Evolutionary conservation across 2,329 filamentous ascomycete species (phyloP), one percentile per base, ranked within the genome.

Genomic region (Microcyclospora pomicola): DNA sequence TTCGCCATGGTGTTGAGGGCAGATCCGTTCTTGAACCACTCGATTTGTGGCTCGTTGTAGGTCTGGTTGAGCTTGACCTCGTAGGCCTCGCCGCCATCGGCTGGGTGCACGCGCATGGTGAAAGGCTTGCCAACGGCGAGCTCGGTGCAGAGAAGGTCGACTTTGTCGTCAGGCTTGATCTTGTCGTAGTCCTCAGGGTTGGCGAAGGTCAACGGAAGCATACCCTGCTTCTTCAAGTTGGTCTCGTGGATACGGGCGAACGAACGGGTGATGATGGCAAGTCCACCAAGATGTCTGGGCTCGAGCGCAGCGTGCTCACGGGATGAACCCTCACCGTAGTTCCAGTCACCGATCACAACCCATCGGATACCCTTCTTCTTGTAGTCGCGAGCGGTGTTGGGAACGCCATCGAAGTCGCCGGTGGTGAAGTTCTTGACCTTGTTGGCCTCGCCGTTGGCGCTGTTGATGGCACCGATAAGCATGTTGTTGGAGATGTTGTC

Each of bases 401-500:
- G 91, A 40, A 98, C 91, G 43, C 84, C 82, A 59, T 80, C 86
- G 62, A 76, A 88, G 51, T 87, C 77, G 54, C 80, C 83, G 46
- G 72, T 93, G 56, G 82, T 79, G 66, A 75, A 68, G 77, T 98
- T 95, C 74, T 84, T 81, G 64, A 98, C 71, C 74, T 92, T 94
- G 78, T 98, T 98, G 56, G 86, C 87, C 72, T 96, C 85, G 43
- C 80, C 85, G 67, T 96, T 98, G 59, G 82, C 87, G 56, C 81
- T 79, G 69, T 95, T 98, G 69, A 86, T 84, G 57, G 91, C 91
- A 69, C 88, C 88, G 54, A 96, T 95, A 63, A 96, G 68, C 85
- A 95, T 93, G 76, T 96, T 96, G 79, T 96, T 95, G 61, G 87
- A 95, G 69, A 96, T 95, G 76, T 96, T 96, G 77, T 95, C 88